Percentiles rank a stretch among this genome's conserved stretches.
These are phyloP conservation scores for Claviceps africana DNA, from an alignment of 2,329 filamentous ascomycete species.

Conservation along the genomic window DNA sequence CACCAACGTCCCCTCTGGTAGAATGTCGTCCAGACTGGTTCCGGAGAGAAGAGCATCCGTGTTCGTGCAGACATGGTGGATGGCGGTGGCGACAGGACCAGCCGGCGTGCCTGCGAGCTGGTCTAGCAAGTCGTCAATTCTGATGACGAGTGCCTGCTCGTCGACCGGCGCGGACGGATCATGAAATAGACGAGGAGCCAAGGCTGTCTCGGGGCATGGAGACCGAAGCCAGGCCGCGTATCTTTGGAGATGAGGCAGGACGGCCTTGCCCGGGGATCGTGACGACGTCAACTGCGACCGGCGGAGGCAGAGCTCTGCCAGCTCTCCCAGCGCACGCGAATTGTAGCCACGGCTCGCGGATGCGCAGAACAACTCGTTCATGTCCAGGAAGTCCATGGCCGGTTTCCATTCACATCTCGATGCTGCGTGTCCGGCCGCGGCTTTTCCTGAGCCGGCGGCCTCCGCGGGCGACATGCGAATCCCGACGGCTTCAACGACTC, in stretches of 20 bases:
- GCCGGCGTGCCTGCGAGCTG: background rate
- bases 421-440: background rate
- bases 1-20: background rate
- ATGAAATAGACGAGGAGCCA: background rate
- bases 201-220: background rate
- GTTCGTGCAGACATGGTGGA: background rate
- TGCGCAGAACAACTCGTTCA: background rate
- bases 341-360: background rate
- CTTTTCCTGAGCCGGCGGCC: background rate
- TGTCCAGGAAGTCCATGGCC: background rate
- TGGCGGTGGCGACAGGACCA: background rate
- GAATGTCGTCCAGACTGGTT: background rate
- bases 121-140: background rate
- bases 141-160: background rate
- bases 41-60: background rate
- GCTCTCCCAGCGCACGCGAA: background rate
- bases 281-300: background rate
- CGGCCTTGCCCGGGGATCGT: background rate
- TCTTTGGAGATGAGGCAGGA: background rate
- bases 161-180: background rate
- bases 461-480: background rate
- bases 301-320: background rate
- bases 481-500: background rate
- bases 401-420: background rate
- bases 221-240: background rate